Base-by-base conservation (phyloP, 176 grass and related monocot genomes). In the Carex parvula region DNA sequence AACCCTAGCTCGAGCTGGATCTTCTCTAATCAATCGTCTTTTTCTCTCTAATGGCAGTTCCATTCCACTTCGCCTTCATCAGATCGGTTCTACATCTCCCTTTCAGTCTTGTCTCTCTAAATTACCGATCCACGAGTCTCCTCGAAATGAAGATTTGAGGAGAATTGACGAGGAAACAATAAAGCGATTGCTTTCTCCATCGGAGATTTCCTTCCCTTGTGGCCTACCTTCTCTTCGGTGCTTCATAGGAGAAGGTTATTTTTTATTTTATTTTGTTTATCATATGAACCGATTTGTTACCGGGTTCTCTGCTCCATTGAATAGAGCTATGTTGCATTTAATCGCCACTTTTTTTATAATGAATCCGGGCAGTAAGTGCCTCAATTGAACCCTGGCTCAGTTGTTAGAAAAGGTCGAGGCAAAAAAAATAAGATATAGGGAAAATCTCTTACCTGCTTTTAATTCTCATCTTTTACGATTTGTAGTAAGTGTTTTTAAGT, bases 161-260 rank as follows among this genome's bases (percentile, higher is more conserved):
- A 89, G 78, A 12, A 64, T 88, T 66, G 92, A 88, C 1, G 91
- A 88, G 26, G 78, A 90, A 22, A 83, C 65, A 0, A 44, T 97
- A 30, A 84, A 88, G 59, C 80, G 26, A 56, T 85, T 93, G 79
- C 59, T 74, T 64, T 91, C 88, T 63, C 60, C 78, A 9, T 85
- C 84, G 3, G 60, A 86, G 78, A 78, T 97, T 54, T 85, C 78
- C 6, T 97, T 93, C 66, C 94, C 91, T 52, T 97, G 91, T 30
- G 91, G 91, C 15, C 87, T 93, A 10, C 94, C 94, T 17, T 93
- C 91, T 29, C 89, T 97, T 87, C 89, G 91, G 15, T 97, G 93
- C 91, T 86, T 93, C 70, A 97, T 91, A 21, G 91, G 91, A 41
- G 89, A 97, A 30, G 91, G 94, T 97, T 86, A 1, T 2, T 60